Evolutionary conservation across 2,329 filamentous ascomycete genomes (phyloP), one percentile per base, ranked within the genome.

Genomic region (Didymella pomorum): DNA sequence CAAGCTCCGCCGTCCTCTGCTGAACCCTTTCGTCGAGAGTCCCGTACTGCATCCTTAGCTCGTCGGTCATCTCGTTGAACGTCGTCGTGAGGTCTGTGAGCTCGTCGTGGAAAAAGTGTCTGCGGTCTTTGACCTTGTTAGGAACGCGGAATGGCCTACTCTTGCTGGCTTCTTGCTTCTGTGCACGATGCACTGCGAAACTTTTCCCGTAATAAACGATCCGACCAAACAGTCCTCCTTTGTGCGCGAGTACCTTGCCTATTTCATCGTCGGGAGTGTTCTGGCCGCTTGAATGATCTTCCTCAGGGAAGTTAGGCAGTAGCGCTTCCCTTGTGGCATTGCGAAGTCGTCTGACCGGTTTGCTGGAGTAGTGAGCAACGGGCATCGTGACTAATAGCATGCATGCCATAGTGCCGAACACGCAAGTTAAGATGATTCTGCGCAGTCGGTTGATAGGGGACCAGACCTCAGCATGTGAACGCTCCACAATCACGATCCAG

Each of bases 31-130:
- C 88, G 74, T 97, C 93, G 1, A 97, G 81, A 9, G 86, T 87
- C 25, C 88, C 87, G 71, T 97, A 97, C 70, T 97, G 93, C 77
- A 92, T 90, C 69, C 91, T 85, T 42, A 97, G 79, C 77, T 97
- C 92, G 61, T 96, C 92, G 0, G 89, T 91, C 93, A 97, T 97
- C 68, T 93, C 90, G 71, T 97, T 97, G 79, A 96, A 97, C 0
- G 91, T 96, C 35, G 80, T 81, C 0, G 91, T 95, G 14, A 96
- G 82, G 72, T 96, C 93, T 0, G 92, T 96, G 20, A 89, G 77
- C 71, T 97, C 93, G 73, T 97, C 93, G 1, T 90, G 90, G 51
- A 97, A 82, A 33, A 88, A 82, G 69, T 93, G 89, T 63, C 87
- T 90, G 18, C 86, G 82, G 56, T 92, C 88, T 52, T 87, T 86